Base-by-base conservation (phyloP, 768 basidiomycete species). In the Lactarius akahatsu region DNA sequence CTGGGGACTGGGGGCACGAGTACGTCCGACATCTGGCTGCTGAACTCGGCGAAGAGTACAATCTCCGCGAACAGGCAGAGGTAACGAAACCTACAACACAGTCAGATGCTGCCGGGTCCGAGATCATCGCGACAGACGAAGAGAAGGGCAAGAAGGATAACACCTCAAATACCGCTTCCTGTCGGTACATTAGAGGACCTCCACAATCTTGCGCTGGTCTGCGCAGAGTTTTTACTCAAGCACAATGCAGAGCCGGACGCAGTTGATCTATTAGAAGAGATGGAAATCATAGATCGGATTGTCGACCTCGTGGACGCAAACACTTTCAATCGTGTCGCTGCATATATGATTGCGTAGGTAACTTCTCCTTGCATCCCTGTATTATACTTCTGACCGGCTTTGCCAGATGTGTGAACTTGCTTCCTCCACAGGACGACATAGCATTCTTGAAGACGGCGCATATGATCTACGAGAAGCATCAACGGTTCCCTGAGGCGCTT, bases 181-280 rank as follows among this genome's bases (percentile, higher is more conserved):
- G 78, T 81, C 8, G 90, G 89, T 2, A 86, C 88, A 5, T 80
- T 85, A 18, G 89, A 92, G 26, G 90, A 94, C 65, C 81, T 98
- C 55, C 84, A 87, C 34, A 80, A 79, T 1, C 85, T 98, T 61
- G 92, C 90, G 0, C 81, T 90, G 65, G 85, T 93, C 73, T 93
- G 97, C 72, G 92, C 95, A 8, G 87, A 81, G 15, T 99, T 98
- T 81, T 82, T 98, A 69, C 80, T 98, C 16, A 81, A 83, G 20
- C 97, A 98, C 76, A 98, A 99, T 73, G 97, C 96, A 11, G 97
- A 99, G 77, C 96, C 95, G 36, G 97, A 99, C 75, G 97, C 96
- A 0, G 96, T 99, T 38, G 97, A 98, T 78, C 80, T 98, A 40
- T 79, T 98, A 65, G 88, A 97, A 73, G 97, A 98, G 72, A 78